phyloP scores from a whole-genome alignment of 768 basidiomycete genomes.

The Suillus decipiens region DNA sequence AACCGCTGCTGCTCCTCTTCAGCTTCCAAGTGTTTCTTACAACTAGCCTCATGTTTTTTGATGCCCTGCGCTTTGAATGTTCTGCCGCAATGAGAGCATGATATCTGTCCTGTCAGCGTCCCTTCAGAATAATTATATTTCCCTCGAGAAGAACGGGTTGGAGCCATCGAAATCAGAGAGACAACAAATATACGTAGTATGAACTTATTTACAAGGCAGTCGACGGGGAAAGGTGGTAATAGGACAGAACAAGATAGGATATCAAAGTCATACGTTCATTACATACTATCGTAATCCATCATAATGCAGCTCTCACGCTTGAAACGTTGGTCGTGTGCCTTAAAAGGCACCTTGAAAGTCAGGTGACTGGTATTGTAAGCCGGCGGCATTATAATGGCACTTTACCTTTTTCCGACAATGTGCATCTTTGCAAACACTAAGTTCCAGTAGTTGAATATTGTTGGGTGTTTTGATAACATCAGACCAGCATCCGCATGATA shows the following conservation, averaged over 20 bases:
- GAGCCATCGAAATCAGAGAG: not conserved
- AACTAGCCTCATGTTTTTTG: not conserved
- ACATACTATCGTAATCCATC: not conserved
- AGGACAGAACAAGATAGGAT: too few relatives aligned
- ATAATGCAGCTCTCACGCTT: too few relatives aligned
- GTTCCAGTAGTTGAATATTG: too few relatives aligned
- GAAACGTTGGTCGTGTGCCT: too few relatives aligned
- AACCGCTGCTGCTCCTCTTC: not conserved
- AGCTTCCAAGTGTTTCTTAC: not conserved
- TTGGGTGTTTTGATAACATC: too few relatives aligned
- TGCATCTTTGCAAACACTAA: too few relatives aligned
- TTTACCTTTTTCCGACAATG: slow-evolving; percentile 3
- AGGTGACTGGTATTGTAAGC: not conserved
- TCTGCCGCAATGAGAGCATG: not conserved
- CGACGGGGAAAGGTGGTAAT: too few relatives aligned
- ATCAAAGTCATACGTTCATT: too few relatives aligned
- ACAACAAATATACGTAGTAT: not conserved
- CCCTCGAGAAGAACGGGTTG: not conserved
- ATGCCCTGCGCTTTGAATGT: not conserved
- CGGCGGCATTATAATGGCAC: not conserved
- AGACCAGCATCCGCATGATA: too few relatives aligned
- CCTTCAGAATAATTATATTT: not conserved
- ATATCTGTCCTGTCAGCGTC: not conserved
- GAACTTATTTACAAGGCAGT: not conserved
- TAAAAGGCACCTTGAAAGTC: not conserved